These are phyloP conservation scores for Lumnitzera littorea DNA, from an alignment of 345 rosid species.

Conservation along the genomic window DNA sequence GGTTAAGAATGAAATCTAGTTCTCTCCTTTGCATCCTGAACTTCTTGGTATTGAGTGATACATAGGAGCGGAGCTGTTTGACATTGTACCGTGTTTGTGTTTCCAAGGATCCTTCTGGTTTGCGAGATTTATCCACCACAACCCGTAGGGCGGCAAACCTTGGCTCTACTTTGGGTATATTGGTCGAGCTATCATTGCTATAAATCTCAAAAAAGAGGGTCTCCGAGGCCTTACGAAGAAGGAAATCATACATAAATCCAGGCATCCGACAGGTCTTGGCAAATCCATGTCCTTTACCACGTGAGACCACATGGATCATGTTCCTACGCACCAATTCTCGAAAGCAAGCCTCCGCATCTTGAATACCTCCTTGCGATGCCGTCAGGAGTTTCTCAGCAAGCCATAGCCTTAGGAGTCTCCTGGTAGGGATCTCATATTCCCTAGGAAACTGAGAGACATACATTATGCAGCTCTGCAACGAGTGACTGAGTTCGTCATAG, in stretches of 20 bases:
- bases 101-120: conserved; percentile 14
- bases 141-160: no score
- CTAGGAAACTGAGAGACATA: conserved; percentile 27
- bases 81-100: not conserved
- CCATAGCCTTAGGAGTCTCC: no score
- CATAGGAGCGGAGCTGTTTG: not conserved
- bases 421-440: no score
- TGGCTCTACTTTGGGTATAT: no score
- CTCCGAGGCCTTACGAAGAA: not conserved
- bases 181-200: no score
- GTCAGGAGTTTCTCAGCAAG: conserved; percentile 18
- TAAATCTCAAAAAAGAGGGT: conserved; percentile 1
- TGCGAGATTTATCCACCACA: not conserved
- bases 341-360: conserved; percentile 6
- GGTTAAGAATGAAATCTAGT: conserved; percentile 3
- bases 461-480: conserved; percentile 16
- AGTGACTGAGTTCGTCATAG: conserved; percentile 8
- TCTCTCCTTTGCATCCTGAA: conserved; percentile 13
- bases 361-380: conserved; percentile 19
- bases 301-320: conserved; percentile 16
- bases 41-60: conserved; percentile 3
- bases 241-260: no score
- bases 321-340: conserved; percentile 14
- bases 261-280: conserved; percentile 22
- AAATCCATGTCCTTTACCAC: conserved; percentile 9